Evolutionary conservation across 768 basidiomycete genomes (phyloP).

Genomic region (Mycena kentingensis): DNA sequence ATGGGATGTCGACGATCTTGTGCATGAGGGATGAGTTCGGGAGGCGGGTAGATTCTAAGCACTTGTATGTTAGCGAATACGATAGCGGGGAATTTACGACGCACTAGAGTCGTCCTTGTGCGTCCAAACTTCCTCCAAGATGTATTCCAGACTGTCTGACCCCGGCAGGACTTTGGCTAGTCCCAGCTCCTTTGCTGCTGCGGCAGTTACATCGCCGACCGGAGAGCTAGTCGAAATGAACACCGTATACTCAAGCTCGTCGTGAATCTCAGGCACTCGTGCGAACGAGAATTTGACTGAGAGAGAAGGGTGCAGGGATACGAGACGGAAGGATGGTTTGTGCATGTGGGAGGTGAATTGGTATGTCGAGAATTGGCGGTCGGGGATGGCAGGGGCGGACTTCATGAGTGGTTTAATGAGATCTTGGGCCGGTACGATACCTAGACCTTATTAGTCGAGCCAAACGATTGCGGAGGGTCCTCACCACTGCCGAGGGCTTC

Average conservation of each 20-base stretch:
- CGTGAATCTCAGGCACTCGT: slow-evolving; percentile 77
- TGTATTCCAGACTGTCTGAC: slow-evolving; percentile 70
- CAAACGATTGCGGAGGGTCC: slow-evolving; percentile 8
- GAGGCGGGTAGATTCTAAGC: slow-evolving; percentile 47
- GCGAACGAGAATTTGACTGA: slow-evolving; percentile 55
- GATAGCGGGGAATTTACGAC: slow-evolving; percentile 21
- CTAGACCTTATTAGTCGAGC: slow-evolving; percentile 35
- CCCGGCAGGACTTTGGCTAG: slow-evolving; percentile 68
- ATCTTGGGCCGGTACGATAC: slow-evolving; percentile 46
- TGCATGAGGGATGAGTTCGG: slow-evolving; percentile 45
- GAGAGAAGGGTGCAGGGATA: slow-evolving; percentile 68
- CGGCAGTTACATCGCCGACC: slow-evolving; percentile 54
- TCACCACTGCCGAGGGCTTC: slow-evolving; percentile 64
- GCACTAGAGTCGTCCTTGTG: slow-evolving; percentile 57
- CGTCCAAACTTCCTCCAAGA: slow-evolving; percentile 68
- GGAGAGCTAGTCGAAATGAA: slow-evolving; percentile 64
- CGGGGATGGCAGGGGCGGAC: slow-evolving; percentile 36
- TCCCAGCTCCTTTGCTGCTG: slow-evolving; percentile 64
- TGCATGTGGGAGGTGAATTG: slow-evolving; percentile 69
- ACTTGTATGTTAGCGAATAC: slow-evolving; percentile 9
- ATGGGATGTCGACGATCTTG: slow-evolving; percentile 43
- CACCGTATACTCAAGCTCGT: slow-evolving; percentile 64
- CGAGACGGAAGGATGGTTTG: slow-evolving; percentile 65
- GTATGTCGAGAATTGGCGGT: slow-evolving; percentile 70
- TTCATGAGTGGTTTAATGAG: slow-evolving; percentile 57